Conservation (phyloP, 1,284 basidiomycete genomes). For the Moesziomyces globuligerus region DNA sequence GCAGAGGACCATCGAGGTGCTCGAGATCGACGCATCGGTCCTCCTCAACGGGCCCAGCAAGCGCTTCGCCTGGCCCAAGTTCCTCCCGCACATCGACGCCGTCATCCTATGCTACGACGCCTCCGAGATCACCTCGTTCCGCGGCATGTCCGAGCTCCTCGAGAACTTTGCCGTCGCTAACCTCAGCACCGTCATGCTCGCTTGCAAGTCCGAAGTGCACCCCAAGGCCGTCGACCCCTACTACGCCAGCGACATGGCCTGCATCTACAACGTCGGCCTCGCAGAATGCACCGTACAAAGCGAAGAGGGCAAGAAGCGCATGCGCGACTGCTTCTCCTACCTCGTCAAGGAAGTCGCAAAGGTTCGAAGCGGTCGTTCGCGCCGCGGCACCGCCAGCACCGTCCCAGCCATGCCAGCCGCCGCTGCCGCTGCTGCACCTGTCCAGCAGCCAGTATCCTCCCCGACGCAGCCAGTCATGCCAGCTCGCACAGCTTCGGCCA, state of each 20-base stretch:
- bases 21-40: slow-evolving; percentile 61
- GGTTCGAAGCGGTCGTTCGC: slow-evolving; percentile 41
- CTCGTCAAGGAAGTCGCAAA: slow-evolving; percentile 64
- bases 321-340: slow-evolving; percentile 64
- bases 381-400: slow-evolving; percentile 25
- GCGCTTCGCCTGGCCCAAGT: slow-evolving; percentile 63
- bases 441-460: slow-evolving; percentile 11
- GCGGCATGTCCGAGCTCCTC: slow-evolving; percentile 62
- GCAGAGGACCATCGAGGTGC: slow-evolving; percentile 61
- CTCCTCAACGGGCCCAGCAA: slow-evolving; percentile 56
- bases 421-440: slow-evolving; percentile 6
- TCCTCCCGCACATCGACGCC: slow-evolving; percentile 58
- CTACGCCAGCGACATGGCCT: slow-evolving; percentile 63
- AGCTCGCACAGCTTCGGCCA: slow-evolving; percentile 15
- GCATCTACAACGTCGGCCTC: slow-evolving; percentile 61
- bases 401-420: slow-evolving; percentile 16
- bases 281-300: slow-evolving; percentile 61
- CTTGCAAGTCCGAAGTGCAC: slow-evolving; percentile 62
- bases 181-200: slow-evolving; percentile 62
- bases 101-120: slow-evolving; percentile 64
- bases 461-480: slow-evolving; percentile 6
- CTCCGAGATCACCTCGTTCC: slow-evolving; percentile 55
- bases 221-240: slow-evolving; percentile 62
- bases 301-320: slow-evolving; percentile 64
- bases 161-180: slow-evolving; percentile 56